Percentiles rank a stretch among this genome's conserved stretches.
Evolutionary conservation across 495 filamentous ascomycete genomes (phyloP).

Genomic region (Penicillium ochrochloron): DNA sequence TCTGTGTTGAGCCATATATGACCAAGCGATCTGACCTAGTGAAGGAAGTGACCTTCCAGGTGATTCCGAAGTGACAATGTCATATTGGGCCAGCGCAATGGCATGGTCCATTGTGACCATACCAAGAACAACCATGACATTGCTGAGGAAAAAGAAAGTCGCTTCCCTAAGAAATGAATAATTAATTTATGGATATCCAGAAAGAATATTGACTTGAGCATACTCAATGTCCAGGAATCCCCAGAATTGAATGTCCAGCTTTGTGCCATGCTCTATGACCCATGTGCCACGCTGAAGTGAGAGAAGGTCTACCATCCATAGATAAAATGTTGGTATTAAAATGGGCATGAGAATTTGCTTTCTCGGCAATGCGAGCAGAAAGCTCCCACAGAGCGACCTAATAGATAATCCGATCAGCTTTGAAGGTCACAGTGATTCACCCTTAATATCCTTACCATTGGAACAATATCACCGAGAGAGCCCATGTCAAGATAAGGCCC

Average conservation of each 20-base stretch:
- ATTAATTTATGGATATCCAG: background rate
- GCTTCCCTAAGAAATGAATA: slow-evolving; percentile 41
- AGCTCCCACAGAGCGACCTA: slow-evolving; percentile 22
- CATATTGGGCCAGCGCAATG: slow-evolving; percentile 55
- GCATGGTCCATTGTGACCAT: slow-evolving; percentile 66
- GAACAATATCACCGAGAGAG: slow-evolving; percentile 61
- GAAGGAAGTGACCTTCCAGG: slow-evolving; percentile 1
- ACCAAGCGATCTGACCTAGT: slow-evolving; percentile 5
- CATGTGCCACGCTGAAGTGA: slow-evolving; percentile 66
- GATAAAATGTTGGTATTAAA: slow-evolving; percentile 62
- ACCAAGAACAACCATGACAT: slow-evolving; percentile 67
- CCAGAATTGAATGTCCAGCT: slow-evolving; percentile 61
- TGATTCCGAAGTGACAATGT: slow-evolving; percentile 1
- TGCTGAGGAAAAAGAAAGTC: slow-evolving; percentile 69
- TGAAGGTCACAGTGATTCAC: background rate
- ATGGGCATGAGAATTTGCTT: slow-evolving; percentile 59
- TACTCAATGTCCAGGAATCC: slow-evolving; percentile 69
- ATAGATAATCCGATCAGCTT: background rate
- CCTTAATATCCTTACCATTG: slow-evolving; percentile 52
- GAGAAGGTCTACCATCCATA: slow-evolving; percentile 69
- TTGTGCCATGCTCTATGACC: slow-evolving; percentile 66
- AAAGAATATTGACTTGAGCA: background rate
- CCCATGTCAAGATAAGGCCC: slow-evolving; percentile 70
- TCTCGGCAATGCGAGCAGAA: slow-evolving; percentile 58
- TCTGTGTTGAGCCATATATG: slow-evolving; percentile 10